Conservation (phyloP, 164 flowering plant species). For the Cinnamomum chago region DNA sequence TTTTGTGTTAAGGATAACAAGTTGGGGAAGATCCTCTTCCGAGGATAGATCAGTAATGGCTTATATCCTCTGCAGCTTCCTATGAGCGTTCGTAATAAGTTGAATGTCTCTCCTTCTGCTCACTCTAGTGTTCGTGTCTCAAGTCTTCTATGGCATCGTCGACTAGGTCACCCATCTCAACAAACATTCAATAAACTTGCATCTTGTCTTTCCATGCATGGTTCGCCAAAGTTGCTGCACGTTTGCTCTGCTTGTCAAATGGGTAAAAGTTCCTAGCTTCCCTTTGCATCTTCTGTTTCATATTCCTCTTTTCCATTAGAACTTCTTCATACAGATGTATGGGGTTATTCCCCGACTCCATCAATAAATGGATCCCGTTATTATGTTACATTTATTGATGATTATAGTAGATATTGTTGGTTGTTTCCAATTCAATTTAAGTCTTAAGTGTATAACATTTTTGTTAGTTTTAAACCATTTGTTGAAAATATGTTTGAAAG, state of each 20-base stretch:
- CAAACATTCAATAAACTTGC: background rate
- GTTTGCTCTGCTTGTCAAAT: background rate
- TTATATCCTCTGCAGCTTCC: too few species aligned
- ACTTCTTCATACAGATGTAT: background rate
- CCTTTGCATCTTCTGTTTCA: background rate
- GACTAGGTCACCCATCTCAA: background rate
- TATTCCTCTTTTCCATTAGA: background rate
- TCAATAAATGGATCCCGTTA: too few species aligned
- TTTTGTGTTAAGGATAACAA: background rate
- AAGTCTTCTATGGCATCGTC: background rate
- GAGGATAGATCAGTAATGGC: background rate
- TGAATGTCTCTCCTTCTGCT: too few species aligned
- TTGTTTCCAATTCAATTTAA: too few species aligned
- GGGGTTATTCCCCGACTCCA: too few species aligned
- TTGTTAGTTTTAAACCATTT: too few species aligned
- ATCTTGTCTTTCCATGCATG: slow-evolving; percentile 11
- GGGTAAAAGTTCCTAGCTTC: background rate
- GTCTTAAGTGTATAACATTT: too few species aligned
- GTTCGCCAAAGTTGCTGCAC: background rate
- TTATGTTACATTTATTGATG: too few species aligned
- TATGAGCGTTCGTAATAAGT: too few species aligned
- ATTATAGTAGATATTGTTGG: too few species aligned
- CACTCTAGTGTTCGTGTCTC: background rate
- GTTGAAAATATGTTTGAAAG: too few species aligned
- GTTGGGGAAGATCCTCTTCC: background rate